Conservation (phyloP, 805 yeast genomes). For the Metschnikowia anglica region DNA sequence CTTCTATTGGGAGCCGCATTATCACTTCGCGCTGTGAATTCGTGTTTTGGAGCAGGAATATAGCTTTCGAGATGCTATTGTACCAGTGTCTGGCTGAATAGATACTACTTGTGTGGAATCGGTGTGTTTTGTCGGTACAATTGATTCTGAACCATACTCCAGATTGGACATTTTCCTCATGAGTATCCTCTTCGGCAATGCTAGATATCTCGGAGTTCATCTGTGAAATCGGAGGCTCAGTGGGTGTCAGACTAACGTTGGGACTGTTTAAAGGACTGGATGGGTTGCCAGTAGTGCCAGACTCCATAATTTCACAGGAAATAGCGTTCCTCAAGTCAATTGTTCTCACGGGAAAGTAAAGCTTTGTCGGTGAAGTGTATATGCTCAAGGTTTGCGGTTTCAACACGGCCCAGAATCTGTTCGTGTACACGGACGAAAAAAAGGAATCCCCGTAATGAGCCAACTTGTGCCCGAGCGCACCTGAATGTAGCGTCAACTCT, state of each 20-base stretch:
- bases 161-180: slow-evolving; percentile 30
- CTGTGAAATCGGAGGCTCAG: slow-evolving; percentile 5
- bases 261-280: slow-evolving; percentile 6
- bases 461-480: slow-evolving; percentile 39
- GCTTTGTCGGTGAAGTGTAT: slow-evolving; percentile 68
- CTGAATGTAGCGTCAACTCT: slow-evolving; percentile 29
- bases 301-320: slow-evolving; percentile 51
- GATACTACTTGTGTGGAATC: slow-evolving; percentile 70
- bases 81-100: slow-evolving; percentile 81
- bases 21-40: slow-evolving; percentile 72
- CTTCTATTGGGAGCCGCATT: slow-evolving; percentile 71
- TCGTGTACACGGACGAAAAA: slow-evolving; percentile 35
- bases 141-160: slow-evolving; percentile 57
- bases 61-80: slow-evolving; percentile 66
- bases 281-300: neutral
- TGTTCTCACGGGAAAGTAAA: slow-evolving; percentile 79
- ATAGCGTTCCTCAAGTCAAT: slow-evolving; percentile 68
- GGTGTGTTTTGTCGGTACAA: slow-evolving; percentile 57
- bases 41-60: slow-evolving; percentile 61
- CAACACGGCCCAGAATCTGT: slow-evolving; percentile 79
- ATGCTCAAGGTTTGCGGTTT: slow-evolving; percentile 66
- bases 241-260: slow-evolving; percentile 3
- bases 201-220: slow-evolving; percentile 16
- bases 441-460: slow-evolving; percentile 40
- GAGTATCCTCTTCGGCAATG: slow-evolving; percentile 15